Conservation (phyloP, 441 rosid species). For the Pelargonium fulgidum region DNA sequence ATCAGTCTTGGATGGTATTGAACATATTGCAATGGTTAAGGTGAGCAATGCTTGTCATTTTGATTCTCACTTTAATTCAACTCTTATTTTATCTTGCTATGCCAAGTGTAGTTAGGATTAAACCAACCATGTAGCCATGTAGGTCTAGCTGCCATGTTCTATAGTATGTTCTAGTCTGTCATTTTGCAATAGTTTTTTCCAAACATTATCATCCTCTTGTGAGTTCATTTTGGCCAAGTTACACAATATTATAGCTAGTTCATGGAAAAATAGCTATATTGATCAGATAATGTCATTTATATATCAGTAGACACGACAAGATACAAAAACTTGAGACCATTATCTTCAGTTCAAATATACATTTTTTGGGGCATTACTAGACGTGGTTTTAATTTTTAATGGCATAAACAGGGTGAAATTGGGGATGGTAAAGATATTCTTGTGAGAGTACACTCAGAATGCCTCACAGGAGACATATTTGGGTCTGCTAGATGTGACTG, state of each 20-base stretch:
- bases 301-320: too few species aligned
- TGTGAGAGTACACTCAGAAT: constrained; percentile 83
- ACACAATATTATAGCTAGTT: too few species aligned
- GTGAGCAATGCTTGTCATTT: constrained; percentile 33
- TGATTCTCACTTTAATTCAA: background rate
- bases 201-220: too few species aligned
- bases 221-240: too few species aligned
- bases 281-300: too few species aligned
- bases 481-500: constrained; percentile 86
- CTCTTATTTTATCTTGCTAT: background rate
- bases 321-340: too few species aligned
- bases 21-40: constrained; percentile 97
- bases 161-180: too few species aligned
- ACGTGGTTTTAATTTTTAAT: constrained; percentile 9
- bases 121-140: too few species aligned
- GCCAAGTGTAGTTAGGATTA: too few species aligned
- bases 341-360: background rate
- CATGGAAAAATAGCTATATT: too few species aligned
- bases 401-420: constrained; percentile 55
- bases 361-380: background rate
- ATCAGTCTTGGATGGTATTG: constrained; percentile 71
- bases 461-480: constrained; percentile 89
- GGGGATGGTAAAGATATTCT: constrained; percentile 82
- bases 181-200: too few species aligned
- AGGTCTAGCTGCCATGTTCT: too few species aligned